Conservation (phyloP, 192 early-diverging fungal species). For the Linnemannia hyalina region DNA sequence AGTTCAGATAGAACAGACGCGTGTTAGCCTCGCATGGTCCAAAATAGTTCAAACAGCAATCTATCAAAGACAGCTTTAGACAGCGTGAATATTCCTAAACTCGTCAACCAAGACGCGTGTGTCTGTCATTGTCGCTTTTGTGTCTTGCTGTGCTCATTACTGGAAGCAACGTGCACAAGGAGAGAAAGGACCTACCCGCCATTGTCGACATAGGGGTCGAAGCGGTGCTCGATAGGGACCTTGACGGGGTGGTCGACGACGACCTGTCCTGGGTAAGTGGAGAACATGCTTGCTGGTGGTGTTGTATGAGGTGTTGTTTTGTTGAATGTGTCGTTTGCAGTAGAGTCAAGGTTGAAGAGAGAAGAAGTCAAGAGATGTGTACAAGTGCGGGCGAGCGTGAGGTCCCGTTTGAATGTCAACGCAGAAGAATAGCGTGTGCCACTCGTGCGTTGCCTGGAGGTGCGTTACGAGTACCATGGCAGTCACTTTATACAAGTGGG, state of each 20-base stretch:
- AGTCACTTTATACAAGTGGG: conserved; percentile 15
- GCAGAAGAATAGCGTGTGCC: conserved; percentile 6
- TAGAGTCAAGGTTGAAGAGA: not conserved
- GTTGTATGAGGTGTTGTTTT: not conserved
- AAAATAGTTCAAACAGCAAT: not conserved
- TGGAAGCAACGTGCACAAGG: not conserved
- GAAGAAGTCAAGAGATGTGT: not conserved
- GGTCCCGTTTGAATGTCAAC: not conserved
- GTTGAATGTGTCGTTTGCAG: not conserved
- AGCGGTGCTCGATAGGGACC: conserved; percentile 68
- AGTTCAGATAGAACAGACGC: not conserved
- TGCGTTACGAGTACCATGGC: conserved; percentile 39
- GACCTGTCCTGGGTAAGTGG: conserved; percentile 55
- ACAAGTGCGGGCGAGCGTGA: no score
- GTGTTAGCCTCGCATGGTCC: conserved; percentile 5
- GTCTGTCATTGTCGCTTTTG: not conserved
- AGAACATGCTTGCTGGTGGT: conserved; percentile 21
- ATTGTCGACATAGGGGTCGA: conserved; percentile 94
- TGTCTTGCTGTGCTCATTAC: not conserved
- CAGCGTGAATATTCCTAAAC: not conserved
- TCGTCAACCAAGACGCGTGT: not conserved
- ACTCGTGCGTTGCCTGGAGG: not conserved
- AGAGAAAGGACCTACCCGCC: conserved; percentile 64
- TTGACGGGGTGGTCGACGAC: conserved; percentile 54
- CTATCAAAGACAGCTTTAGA: not conserved